phyloP scores from a whole-genome alignment of 306 rosid species.

The Fragaria vesca region DNA sequence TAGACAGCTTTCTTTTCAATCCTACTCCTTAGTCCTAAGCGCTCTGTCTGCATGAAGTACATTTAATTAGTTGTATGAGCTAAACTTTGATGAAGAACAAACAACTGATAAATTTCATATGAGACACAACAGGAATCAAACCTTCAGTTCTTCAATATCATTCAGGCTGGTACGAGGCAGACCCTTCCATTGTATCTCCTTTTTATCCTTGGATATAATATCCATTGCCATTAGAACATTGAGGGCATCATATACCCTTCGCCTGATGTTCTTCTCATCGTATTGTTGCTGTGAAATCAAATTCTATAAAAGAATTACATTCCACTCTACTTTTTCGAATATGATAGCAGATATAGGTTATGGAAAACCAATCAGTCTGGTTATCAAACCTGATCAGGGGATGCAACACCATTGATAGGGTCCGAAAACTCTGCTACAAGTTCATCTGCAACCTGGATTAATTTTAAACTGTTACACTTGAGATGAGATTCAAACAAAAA shows the following conservation, averaged over 20 bases:
- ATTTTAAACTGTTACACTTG: slow-evolving; percentile 26
- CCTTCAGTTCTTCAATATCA: slow-evolving; percentile 94
- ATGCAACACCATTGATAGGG: slow-evolving; percentile 57
- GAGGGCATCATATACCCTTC: slow-evolving; percentile 96
- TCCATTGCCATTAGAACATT: slow-evolving; percentile 99
- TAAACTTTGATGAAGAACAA: background rate
- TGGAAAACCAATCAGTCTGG: background rate
- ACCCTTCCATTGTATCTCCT: slow-evolving; percentile 98
- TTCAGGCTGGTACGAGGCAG: slow-evolving; percentile 86
- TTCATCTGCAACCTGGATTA: slow-evolving; percentile 91
- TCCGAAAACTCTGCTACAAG: slow-evolving; percentile 93
- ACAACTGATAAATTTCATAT: slow-evolving; percentile 3
- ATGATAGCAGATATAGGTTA: slow-evolving; percentile 19
- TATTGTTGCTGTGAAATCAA: slow-evolving; percentile 81
- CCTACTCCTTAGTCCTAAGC: slow-evolving; percentile 66
- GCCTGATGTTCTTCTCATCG: slow-evolving; percentile 91
- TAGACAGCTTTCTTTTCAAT: slow-evolving; percentile 91
- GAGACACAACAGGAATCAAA: slow-evolving; percentile 26
- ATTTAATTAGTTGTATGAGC: slow-evolving; percentile 25
- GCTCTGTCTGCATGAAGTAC: slow-evolving; percentile 63
- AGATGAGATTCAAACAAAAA: background rate
- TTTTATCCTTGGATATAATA: slow-evolving; percentile 96
- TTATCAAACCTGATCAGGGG: slow-evolving; percentile 87
- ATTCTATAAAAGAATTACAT: slow-evolving; percentile 3
- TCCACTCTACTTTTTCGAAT: slow-evolving; percentile 6